Conservation (phyloP, 306 rosid species). For the Vachellia collinsii region DNA sequence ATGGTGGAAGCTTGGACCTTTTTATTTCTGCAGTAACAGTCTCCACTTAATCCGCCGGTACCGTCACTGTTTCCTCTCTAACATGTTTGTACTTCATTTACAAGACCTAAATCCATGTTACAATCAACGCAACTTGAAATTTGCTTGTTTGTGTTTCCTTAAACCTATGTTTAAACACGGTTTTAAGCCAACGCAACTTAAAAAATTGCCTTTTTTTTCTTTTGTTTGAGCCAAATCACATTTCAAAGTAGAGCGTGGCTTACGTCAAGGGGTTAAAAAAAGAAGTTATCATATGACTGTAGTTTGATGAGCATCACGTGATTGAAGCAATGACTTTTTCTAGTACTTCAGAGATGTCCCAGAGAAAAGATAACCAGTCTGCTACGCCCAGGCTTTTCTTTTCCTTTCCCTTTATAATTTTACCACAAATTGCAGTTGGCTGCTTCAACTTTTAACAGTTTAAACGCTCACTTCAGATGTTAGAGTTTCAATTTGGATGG, state of each 20-base stretch:
- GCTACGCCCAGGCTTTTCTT: constrained; percentile 43
- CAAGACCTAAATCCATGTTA: background rate
- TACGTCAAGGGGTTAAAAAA: background rate
- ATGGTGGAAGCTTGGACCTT: constrained; percentile 30
- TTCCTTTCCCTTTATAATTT: constrained; percentile 31
- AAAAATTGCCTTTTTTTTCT: background rate
- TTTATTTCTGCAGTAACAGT: constrained; percentile 43
- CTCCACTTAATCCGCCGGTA: constrained; percentile 37
- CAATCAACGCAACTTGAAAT: background rate
- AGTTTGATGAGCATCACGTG: constrained; percentile 51
- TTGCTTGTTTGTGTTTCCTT: background rate
- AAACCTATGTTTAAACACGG: background rate
- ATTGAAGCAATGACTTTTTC: constrained; percentile 39
- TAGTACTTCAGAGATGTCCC: constrained; percentile 31
- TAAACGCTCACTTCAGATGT: constrained; percentile 17
- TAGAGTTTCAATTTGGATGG: constrained; percentile 29
- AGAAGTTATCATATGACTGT: constrained; percentile 43
- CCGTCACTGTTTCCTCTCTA: constrained; percentile 33
- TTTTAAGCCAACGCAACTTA: background rate
- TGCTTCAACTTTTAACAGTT: constrained; percentile 5
- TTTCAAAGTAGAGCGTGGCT: background rate
- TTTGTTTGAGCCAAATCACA: background rate
- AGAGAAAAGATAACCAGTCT: constrained; percentile 32
- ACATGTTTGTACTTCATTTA: background rate
- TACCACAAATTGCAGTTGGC: constrained; percentile 30